A percentile compares a stretch with the other conserved stretches of the same genome.
Conservation (phyloP, 805 yeast species). For the Maudiozyma bulderi region DNA sequence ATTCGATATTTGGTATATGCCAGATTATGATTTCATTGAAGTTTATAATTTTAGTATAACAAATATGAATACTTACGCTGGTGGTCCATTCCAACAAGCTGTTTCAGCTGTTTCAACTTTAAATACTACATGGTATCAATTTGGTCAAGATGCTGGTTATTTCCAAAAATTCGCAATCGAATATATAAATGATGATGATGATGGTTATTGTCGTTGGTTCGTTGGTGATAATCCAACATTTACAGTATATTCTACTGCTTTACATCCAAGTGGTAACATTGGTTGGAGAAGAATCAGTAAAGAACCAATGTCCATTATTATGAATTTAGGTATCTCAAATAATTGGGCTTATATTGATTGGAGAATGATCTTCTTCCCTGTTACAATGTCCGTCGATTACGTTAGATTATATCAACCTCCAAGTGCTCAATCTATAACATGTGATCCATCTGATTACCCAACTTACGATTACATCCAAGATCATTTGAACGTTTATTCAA, state of each 20-base stretch:
- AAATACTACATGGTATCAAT: conserved; percentile 75
- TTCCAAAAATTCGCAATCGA: conserved; percentile 76
- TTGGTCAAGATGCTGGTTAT: conserved; percentile 39
- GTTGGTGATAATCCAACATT: conserved; percentile 73
- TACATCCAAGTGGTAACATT: conserved; percentile 85
- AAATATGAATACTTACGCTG: conserved; percentile 76
- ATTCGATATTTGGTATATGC: conserved; percentile 86
- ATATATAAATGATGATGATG: conserved; percentile 56
- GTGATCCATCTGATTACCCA: conserved; percentile 83
- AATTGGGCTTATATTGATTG: conserved; percentile 93
- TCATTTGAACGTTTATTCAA: conserved; percentile 61
- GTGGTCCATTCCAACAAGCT: conserved; percentile 93
- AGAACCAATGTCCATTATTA: conserved; percentile 85
- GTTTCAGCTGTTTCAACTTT: conserved; percentile 73
- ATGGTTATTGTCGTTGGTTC: conserved; percentile 78
- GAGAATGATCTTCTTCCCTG: conserved; percentile 72
- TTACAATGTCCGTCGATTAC: conserved; percentile 64
- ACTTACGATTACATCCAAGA: conserved; percentile 70
- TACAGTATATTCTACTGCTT: conserved; percentile 60
- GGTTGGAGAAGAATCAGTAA: conserved; percentile 72
- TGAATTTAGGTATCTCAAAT: conserved; percentile 84
- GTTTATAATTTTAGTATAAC: conserved; percentile 61
- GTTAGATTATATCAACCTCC: conserved; percentile 84
- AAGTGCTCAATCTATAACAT: conserved; percentile 49
- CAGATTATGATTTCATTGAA: conserved; percentile 74